These are phyloP conservation scores for Solanum chmielewskii DNA, from an alignment of 257 asterid genomes.

Conservation along the genomic window DNA sequence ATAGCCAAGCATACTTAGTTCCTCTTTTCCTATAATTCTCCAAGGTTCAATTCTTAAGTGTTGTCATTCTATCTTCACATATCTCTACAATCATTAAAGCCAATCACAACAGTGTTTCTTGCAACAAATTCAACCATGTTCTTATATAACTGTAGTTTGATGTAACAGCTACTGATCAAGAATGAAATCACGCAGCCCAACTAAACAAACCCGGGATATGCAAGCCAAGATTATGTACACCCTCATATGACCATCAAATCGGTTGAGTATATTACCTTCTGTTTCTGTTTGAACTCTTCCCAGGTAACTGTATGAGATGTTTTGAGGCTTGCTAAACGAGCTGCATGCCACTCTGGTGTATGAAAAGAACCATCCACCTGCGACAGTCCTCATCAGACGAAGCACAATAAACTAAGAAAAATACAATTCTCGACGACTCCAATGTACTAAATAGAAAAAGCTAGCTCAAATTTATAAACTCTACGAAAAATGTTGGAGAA, in stretches of 20 bases:
- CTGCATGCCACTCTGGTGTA: conserved; percentile 99
- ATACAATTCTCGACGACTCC: not conserved
- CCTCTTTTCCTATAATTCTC: not conserved
- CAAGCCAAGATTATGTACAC: not conserved
- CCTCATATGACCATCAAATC: not conserved
- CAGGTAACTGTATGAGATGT: conserved; percentile 95
- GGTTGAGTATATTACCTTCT: conserved; percentile 48
- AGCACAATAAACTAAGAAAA: conserved; percentile 15
- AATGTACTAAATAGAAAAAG: not conserved
- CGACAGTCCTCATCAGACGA: conserved; percentile 73
- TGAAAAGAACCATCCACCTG: conserved; percentile 99
- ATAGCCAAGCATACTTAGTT: not conserved
- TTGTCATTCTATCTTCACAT: not conserved
- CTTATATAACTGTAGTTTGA: not conserved
- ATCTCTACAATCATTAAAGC: not conserved
- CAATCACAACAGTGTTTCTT: not conserved
- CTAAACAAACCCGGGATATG: not conserved
- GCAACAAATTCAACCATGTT: not conserved
- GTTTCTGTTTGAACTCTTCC: conserved; percentile 96
- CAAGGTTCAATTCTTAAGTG: not conserved
- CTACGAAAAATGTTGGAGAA: not conserved
- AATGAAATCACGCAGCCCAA: not conserved
- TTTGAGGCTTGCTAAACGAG: conserved; percentile 97
- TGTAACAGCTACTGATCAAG: not conserved
- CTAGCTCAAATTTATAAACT: not conserved